Conservation (phyloP, 1,284 basidiomycete genomes). For the Fomitopsis betulina region DNA sequence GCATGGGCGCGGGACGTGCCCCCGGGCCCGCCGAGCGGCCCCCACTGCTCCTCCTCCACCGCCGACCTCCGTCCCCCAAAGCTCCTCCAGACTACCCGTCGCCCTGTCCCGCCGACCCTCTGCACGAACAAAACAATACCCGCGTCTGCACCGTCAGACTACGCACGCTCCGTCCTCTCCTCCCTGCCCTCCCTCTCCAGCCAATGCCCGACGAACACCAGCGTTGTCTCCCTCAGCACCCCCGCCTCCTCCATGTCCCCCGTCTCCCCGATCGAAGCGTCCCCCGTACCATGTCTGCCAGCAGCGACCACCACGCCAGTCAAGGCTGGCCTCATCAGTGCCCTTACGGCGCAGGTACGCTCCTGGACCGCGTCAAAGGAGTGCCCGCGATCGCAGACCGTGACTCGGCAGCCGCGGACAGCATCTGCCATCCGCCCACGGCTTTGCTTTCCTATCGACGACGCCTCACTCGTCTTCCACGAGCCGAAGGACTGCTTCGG, state of each 20-base stretch:
- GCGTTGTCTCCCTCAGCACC: slow-evolving; percentile 20
- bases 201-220: slow-evolving; percentile 22
- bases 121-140: slow-evolving; percentile 34
- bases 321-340: slow-evolving; percentile 15
- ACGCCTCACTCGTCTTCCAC: background rate
- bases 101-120: slow-evolving; percentile 41
- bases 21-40: slow-evolving; percentile 23
- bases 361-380: slow-evolving; percentile 17
- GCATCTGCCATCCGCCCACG: background rate
- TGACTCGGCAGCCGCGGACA: slow-evolving; percentile 12
- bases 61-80: slow-evolving; percentile 33
- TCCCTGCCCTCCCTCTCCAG: slow-evolving; percentile 24
- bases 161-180: slow-evolving; percentile 28
- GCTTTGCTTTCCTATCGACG: background rate
- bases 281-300: slow-evolving; percentile 15
- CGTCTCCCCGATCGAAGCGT: slow-evolving; percentile 14
- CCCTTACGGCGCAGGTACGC: slow-evolving; percentile 20
- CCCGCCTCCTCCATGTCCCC: slow-evolving; percentile 25
- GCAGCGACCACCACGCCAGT: slow-evolving; percentile 13
- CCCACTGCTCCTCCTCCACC: slow-evolving; percentile 16
- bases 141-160: slow-evolving; percentile 21
- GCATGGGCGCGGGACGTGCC: slow-evolving; percentile 31
- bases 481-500: background rate
- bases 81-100: slow-evolving; percentile 34
- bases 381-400: slow-evolving; percentile 14